These are phyloP conservation scores for Candida coquimbonensis DNA, from an alignment of 805 yeast genomes.

Conservation along the genomic window DNA sequence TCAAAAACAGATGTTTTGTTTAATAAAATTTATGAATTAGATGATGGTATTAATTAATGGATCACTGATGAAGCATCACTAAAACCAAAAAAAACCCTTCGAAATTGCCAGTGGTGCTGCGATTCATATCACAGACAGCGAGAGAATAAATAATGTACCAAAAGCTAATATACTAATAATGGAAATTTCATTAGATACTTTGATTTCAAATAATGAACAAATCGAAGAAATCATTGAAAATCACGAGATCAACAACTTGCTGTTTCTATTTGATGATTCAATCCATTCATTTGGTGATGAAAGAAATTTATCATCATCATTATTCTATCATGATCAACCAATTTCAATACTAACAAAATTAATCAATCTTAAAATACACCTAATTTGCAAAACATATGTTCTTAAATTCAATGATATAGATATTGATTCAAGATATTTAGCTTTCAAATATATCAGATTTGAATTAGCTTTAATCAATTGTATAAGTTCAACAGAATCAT, in stretches of 20 bases:
- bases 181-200: neutral
- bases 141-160: too few relatives aligned
- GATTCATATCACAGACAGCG: too few relatives aligned
- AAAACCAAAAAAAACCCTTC: neutral
- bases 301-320: neutral
- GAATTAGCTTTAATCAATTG: neutral
- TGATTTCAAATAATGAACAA: neutral
- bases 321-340: too few relatives aligned
- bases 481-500: neutral
- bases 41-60: neutral
- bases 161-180: neutral
- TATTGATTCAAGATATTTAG: neutral
- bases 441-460: neutral
- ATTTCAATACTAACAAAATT: neutral
- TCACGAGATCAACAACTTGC: neutral
- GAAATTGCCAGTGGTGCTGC: too few relatives aligned
- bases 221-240: neutral
- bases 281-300: neutral
- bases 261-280: neutral
- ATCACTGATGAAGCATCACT: neutral
- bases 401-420: neutral
- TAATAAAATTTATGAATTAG: neutral
- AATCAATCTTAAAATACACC: neutral
- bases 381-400: neutral
- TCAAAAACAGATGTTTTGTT: neutral